phyloP scores from a whole-genome alignment of 164 flowering plant genomes.

The Saururus chinensis region DNA sequence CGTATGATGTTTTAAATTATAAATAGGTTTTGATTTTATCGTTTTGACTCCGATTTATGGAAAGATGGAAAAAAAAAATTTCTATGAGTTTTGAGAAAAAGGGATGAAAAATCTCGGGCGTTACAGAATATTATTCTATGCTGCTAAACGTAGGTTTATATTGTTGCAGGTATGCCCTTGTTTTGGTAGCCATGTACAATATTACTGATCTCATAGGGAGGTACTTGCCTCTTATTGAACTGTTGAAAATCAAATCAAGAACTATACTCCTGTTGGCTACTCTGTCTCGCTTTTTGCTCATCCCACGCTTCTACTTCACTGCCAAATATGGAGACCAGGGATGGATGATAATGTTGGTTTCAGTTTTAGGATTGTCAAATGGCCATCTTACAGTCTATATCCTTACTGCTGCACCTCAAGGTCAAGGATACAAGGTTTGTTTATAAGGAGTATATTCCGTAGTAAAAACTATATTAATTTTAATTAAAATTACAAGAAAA shows the following conservation, averaged over 20 bases:
- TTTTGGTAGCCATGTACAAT: slow-evolving; percentile 63
- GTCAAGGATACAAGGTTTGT: slow-evolving; percentile 58
- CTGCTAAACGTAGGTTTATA: background rate
- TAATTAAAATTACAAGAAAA: too few relatives aligned
- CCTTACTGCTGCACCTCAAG: slow-evolving; percentile 46
- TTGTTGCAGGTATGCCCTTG: slow-evolving; percentile 57
- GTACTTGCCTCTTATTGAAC: slow-evolving; percentile 44
- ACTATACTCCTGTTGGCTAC: slow-evolving; percentile 29
- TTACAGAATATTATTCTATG: background rate
- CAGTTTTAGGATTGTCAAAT: slow-evolving; percentile 46
- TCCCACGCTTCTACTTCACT: slow-evolving; percentile 77
- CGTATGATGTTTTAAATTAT: too few relatives aligned
- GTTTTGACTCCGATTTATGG: too few relatives aligned
- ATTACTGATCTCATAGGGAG: slow-evolving; percentile 61
- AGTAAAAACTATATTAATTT: background rate
- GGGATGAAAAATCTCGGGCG: too few relatives aligned
- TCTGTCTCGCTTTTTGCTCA: slow-evolving; percentile 43
- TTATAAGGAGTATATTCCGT: background rate
- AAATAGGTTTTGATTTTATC: too few relatives aligned
- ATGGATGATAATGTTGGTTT: slow-evolving; percentile 50
- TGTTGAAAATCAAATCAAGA: slow-evolving; percentile 38
- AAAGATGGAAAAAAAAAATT: too few relatives aligned
- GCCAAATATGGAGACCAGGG: slow-evolving; percentile 66
- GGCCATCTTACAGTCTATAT: slow-evolving; percentile 60
- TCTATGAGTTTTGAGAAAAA: too few relatives aligned